Percentiles rank a stretch among this genome's conserved stretches.
These are phyloP conservation scores for Fusarium devonianum DNA, from an alignment of 2,329 filamentous ascomycete genomes.

Conservation along the genomic window DNA sequence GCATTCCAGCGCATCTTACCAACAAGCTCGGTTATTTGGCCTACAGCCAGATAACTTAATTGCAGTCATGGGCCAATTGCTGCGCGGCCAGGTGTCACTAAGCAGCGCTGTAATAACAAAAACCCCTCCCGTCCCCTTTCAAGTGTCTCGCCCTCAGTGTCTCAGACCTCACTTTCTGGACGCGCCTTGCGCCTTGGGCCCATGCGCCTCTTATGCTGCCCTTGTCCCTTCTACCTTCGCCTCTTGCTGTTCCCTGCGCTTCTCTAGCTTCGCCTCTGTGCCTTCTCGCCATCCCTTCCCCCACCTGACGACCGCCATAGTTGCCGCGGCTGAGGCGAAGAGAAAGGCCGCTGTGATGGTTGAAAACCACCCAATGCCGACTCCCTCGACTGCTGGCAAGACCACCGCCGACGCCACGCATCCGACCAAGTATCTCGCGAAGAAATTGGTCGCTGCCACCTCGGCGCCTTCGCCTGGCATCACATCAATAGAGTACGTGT, in stretches of 20 bases:
- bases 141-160: slow-evolving; percentile 18
- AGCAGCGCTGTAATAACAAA: background rate
- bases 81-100: background rate
- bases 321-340: slow-evolving; percentile 46
- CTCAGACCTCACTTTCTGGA: slow-evolving; percentile 11
- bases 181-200: too few species aligned
- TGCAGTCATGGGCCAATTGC: slow-evolving; percentile 1
- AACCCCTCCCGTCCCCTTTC: background rate
- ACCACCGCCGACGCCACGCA: slow-evolving; percentile 74
- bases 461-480: slow-evolving; percentile 74
- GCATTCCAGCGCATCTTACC: slow-evolving; percentile 4
- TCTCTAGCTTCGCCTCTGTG: slow-evolving; percentile 41
- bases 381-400: slow-evolving; percentile 74
- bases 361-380: slow-evolving; percentile 84
- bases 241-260: slow-evolving; percentile 15
- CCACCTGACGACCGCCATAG: slow-evolving; percentile 49
- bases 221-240: background rate
- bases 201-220: background rate
- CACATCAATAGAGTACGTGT: slow-evolving; percentile 84
- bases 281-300: slow-evolving; percentile 51
- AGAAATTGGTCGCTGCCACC: slow-evolving; percentile 82
- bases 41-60: background rate
- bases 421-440: slow-evolving; percentile 77
- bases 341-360: slow-evolving; percentile 63
- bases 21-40: background rate